Evolutionary conservation across 495 filamentous ascomycete genomes (phyloP).

Genomic region (Penicillium nucicola): DNA sequence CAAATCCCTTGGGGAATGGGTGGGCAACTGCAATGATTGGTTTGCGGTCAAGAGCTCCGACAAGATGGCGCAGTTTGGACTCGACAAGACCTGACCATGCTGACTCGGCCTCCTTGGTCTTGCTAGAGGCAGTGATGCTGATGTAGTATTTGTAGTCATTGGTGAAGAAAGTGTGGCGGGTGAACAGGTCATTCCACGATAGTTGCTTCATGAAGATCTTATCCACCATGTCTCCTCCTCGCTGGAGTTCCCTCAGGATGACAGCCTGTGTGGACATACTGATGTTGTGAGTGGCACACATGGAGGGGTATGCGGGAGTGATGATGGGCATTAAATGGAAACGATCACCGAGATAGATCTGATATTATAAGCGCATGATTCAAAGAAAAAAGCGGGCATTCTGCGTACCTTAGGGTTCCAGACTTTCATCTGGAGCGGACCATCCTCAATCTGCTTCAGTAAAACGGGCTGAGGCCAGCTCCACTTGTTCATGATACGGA

Average conservation of each 20-base stretch:
- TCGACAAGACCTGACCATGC: constrained; percentile 90
- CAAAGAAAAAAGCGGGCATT: neutral
- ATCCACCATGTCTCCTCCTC: constrained; percentile 73
- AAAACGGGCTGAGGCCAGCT: constrained; percentile 89
- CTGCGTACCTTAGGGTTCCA: constrained; percentile 86
- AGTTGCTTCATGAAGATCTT: constrained; percentile 72
- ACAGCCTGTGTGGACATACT: constrained; percentile 79
- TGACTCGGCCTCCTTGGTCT: constrained; percentile 77
- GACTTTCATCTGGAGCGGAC: constrained; percentile 72
- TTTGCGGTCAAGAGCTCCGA: constrained; percentile 70
- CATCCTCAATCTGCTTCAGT: constrained; percentile 84
- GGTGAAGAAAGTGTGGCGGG: constrained; percentile 88
- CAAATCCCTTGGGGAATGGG: constrained; percentile 90
- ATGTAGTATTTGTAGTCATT: constrained; percentile 91
- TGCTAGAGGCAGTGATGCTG: constrained; percentile 80
- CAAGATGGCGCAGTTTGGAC: constrained; percentile 83
- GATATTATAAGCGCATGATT: neutral
- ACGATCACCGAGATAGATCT: constrained; percentile 78
- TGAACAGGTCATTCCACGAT: constrained; percentile 85
- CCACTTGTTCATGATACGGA: constrained; percentile 86
- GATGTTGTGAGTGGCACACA: constrained; percentile 95
- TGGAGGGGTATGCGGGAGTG: constrained; percentile 91
- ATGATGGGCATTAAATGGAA: constrained; percentile 96
- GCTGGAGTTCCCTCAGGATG: constrained; percentile 76
- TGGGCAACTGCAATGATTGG: constrained; percentile 78